Percentiles rank a stretch among this genome's conserved stretches.
Evolutionary conservation across 345 rosid genomes (phyloP).

Genomic region (Citrus unshiu): DNA sequence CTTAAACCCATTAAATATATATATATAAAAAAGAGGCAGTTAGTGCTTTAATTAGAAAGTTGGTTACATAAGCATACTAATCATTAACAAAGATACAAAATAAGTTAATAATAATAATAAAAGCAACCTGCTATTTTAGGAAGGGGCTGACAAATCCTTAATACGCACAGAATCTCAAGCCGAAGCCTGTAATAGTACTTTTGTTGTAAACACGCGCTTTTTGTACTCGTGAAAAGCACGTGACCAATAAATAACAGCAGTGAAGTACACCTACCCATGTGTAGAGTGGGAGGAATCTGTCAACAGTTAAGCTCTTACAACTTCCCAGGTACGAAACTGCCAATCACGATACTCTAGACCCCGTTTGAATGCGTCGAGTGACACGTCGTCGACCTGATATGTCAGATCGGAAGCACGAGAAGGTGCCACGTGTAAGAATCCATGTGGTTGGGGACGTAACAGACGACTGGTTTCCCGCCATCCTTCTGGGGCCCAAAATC

Average conservation of each 20-base stretch:
- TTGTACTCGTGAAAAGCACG: fast-evolving
- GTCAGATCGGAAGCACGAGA: conserved; percentile 3
- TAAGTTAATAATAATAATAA: not conserved
- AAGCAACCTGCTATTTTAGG: not conserved
- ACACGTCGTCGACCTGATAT: conserved; percentile 19
- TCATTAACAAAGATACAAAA: not conserved
- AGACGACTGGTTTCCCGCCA: conserved; percentile 33
- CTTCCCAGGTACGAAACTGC: conserved; percentile 13
- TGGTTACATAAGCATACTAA: not conserved
- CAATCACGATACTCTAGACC: conserved; percentile 2
- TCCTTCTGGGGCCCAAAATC: conserved; percentile 19
- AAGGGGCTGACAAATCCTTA: conserved; percentile 4
- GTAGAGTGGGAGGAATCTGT: not conserved
- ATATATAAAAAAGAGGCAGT: too few species aligned
- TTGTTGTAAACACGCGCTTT: not conserved
- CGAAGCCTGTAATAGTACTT: not conserved
- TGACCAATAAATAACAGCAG: not conserved
- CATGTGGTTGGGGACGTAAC: conserved; percentile 24
- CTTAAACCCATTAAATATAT: not conserved
- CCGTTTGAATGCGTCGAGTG: conserved; percentile 14
- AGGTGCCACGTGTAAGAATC: conserved; percentile 21
- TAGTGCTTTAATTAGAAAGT: not conserved
- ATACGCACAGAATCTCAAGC: not conserved
- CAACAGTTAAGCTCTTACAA: conserved; percentile 1
- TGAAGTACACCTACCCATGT: fast-evolving